A percentile compares a stretch with the other conserved stretches of the same genome.
These are phyloP conservation scores for Thalassiosira hispida DNA, from an alignment of 352 stramenopile species.

Conservation along the genomic window DNA sequence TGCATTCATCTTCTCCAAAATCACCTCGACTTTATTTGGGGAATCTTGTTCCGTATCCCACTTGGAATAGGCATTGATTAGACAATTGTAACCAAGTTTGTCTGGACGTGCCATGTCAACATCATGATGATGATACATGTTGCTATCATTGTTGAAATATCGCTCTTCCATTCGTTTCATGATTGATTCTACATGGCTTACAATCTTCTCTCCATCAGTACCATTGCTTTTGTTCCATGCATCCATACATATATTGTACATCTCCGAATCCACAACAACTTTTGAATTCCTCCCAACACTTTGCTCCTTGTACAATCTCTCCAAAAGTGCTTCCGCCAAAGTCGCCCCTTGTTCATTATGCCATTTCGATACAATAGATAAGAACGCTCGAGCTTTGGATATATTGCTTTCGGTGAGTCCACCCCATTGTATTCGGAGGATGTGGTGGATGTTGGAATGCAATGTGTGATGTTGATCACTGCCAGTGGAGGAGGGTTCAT, in stretches of 20 bases:
- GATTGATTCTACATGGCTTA: slow-evolving; percentile 32
- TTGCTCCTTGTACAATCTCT: slow-evolving; percentile 7
- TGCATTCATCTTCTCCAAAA: slow-evolving; percentile 46
- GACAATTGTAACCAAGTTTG: slow-evolving; percentile 47
- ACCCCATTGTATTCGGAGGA: slow-evolving; percentile 29
- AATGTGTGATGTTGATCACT: neutral
- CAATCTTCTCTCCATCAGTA: slow-evolving; percentile 28
- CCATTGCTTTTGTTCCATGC: slow-evolving; percentile 45
- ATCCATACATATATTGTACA: slow-evolving; percentile 57
- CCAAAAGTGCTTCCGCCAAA: slow-evolving; percentile 35
- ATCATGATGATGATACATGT: neutral
- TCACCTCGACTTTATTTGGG: slow-evolving; percentile 25
- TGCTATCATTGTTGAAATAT: slow-evolving; percentile 3
- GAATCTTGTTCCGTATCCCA: slow-evolving; percentile 40
- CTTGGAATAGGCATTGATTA: slow-evolving; percentile 51
- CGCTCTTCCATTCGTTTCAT: slow-evolving; percentile 49
- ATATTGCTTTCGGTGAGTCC: slow-evolving; percentile 20
- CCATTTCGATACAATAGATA: slow-evolving; percentile 47
- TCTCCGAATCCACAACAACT: slow-evolving; percentile 30
- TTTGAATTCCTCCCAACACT: neutral
- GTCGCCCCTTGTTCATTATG: slow-evolving; percentile 42
- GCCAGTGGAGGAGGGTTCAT: neutral
- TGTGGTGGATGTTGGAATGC: slow-evolving; percentile 33
- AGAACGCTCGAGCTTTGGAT: slow-evolving; percentile 33
- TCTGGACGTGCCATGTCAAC: slow-evolving; percentile 30